Evolutionary conservation across 2,329 filamentous ascomycete species (phyloP).

Genomic region (Cercospora sesami): DNA sequence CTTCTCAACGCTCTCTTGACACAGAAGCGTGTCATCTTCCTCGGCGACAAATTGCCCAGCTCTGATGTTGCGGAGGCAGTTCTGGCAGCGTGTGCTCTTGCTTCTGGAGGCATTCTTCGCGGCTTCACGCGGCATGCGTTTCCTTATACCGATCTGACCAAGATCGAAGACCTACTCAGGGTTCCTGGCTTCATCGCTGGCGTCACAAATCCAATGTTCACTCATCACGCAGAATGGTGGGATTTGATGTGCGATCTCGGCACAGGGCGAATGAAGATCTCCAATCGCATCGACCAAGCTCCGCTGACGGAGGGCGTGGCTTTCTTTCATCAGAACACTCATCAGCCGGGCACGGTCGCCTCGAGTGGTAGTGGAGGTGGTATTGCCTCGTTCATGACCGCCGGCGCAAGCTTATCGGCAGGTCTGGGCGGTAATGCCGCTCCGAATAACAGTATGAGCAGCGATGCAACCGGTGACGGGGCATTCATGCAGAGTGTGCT

Average conservation of each 20-base stretch:
- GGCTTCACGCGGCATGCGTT: conserved; percentile 97
- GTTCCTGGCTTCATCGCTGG: conserved; percentile 97
- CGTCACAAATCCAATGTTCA: conserved; percentile 95
- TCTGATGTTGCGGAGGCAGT: conserved; percentile 98
- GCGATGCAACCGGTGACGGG: conserved; percentile 79
- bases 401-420: conserved; percentile 41
- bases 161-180: conserved; percentile 92
- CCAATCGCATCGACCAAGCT: conserved; percentile 77
- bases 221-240: conserved; percentile 96
- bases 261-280: conserved; percentile 91
- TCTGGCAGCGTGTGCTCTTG: conserved; percentile 89
- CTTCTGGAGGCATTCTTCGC: conserved; percentile 84
- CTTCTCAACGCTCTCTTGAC: conserved; percentile 92
- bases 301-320: conserved; percentile 78
- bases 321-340: conserved; percentile 72
- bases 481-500: conserved; percentile 86
- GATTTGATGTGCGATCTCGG: conserved; percentile 92
- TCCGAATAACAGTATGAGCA: conserved; percentile 34
- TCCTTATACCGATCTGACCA: conserved; percentile 95
- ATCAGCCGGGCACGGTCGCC: conserved; percentile 29
- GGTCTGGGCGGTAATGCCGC: conserved; percentile 35
- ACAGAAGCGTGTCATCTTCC: conserved; percentile 93
- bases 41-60: conserved; percentile 92
- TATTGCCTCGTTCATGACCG: conserved; percentile 34
- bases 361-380: conserved; percentile 31